Evolutionary conservation across 1,284 basidiomycete species (phyloP).

Genomic region (Puccinia hordei): DNA sequence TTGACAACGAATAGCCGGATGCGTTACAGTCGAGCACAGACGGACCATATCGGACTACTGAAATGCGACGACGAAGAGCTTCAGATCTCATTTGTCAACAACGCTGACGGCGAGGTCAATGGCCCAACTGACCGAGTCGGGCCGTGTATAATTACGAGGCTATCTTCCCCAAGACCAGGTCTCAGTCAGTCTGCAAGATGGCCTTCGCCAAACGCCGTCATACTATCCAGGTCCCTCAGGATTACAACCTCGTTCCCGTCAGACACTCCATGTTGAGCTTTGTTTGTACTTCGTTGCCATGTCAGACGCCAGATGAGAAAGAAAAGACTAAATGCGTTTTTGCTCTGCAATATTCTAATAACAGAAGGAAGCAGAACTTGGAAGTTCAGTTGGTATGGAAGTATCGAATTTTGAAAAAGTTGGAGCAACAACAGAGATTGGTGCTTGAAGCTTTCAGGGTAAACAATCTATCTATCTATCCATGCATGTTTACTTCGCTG

Average conservation of each 20-base stretch:
- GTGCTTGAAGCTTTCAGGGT: constrained; percentile 20
- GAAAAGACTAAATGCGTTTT: neutral
- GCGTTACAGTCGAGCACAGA: constrained; percentile 18
- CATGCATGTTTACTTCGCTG: neutral
- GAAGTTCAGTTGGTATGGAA: constrained; percentile 32
- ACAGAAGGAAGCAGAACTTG: constrained; percentile 31
- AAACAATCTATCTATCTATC: neutral
- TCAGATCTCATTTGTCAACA: neutral
- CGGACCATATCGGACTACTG: neutral
- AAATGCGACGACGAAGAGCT: constrained; percentile 18
- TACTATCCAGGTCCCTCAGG: constrained; percentile 17
- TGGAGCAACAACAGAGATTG: constrained; percentile 9
- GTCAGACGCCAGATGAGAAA: neutral
- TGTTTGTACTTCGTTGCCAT: neutral
- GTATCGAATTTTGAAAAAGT: constrained; percentile 5
- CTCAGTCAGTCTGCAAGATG: neutral
- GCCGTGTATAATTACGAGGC: constrained; percentile 12
- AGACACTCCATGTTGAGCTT: constrained; percentile 10
- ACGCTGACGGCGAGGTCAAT: constrained; percentile 6
- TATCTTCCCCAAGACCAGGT: neutral
- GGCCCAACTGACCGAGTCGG: neutral
- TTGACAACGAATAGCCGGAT: neutral
- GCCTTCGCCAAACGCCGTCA: constrained; percentile 9
- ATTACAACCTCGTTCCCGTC: constrained; percentile 22
- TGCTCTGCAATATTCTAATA: neutral